Conservation (phyloP, 2,329 filamentous ascomycete species). For the Colletotrichum higginsianum region DNA sequence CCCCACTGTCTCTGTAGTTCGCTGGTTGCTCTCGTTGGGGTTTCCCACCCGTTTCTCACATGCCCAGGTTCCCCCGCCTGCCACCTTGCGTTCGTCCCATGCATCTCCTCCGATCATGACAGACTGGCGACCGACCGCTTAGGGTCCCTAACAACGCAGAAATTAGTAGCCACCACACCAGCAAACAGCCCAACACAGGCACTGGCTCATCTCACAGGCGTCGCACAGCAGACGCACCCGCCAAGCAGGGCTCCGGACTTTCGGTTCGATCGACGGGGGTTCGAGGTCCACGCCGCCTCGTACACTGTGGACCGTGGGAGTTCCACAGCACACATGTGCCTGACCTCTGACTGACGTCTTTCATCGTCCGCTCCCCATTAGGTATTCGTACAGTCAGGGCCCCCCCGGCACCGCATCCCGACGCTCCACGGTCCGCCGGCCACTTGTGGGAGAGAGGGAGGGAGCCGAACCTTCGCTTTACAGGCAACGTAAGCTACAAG, state of each 20-base stretch:
- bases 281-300: conserved; percentile 39
- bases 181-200: neutral
- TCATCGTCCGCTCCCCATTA: conserved; percentile 18
- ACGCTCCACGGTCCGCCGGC: conserved; percentile 13
- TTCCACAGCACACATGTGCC: conserved; percentile 21
- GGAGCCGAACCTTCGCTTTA: conserved; percentile 38
- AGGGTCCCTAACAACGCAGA: conserved; percentile 9
- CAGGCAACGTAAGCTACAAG: conserved; percentile 41
- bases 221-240: conserved; percentile 1
- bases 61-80: conserved; percentile 29
- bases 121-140: conserved; percentile 29
- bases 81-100: conserved; percentile 37
- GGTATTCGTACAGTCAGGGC: conserved; percentile 12
- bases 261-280: conserved; percentile 24
- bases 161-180: neutral
- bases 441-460: conserved; percentile 18
- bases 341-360: conserved; percentile 13
- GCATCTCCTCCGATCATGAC: conserved; percentile 32
- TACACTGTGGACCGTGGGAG: conserved; percentile 31
- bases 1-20: conserved; percentile 1
- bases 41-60: conserved; percentile 24
- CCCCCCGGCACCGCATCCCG: conserved; percentile 35
- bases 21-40: conserved; percentile 10
- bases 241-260: conserved; percentile 34
- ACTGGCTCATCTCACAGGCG: neutral